Evolutionary conservation across 164 flowering plant species (phyloP), one percentile per base, ranked within the genome.

Genomic region (Piper longum): DNA sequence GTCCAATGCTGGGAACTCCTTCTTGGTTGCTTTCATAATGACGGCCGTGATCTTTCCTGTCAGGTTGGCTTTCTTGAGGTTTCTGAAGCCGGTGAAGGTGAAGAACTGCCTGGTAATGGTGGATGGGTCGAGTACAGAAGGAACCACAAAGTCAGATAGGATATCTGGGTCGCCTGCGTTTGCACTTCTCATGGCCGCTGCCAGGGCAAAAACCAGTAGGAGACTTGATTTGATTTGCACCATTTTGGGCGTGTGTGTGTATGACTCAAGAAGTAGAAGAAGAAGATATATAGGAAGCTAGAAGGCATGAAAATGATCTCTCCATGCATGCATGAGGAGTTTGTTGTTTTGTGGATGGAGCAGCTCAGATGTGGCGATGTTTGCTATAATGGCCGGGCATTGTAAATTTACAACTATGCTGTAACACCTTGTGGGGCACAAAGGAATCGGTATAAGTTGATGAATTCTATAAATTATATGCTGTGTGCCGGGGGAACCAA

Each of bases 1-100:
- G 11, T 65, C 58, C 4, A 72, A 61, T 6, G 67, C 72, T 2
- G 75, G 75, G 62, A 72, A 72, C 41, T 68, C 70, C 18, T 61
- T 61, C 11, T 54, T 61, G 64, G 60, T 67, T 7, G 69, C 69
- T 55, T 67, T 67, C 19, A 4, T 45, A 13, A 19, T 45, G 17
- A 48, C 9, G 41, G 64, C 64, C 17, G 54, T 48, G 26, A 56
- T 44, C 40, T 16, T 62, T 51, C 62, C 68, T 45, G 68, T 44
- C 18, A 58, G 39, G 39, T 61, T 61, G 11, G 54, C 60, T 9
- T 61, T 56, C 19, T 52, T 61, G 16, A 67, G 57, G 39, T 55
- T 55, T 43, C 60, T 55, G 43, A 67, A 67, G 18, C 60, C 64
- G 8, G 60, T 61, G 70, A 51, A 67, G 41, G 64, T 67, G 64